Base-by-base conservation (phyloP, 2,329 filamentous ascomycete genomes). In the Grosmannia serpens region DNA sequence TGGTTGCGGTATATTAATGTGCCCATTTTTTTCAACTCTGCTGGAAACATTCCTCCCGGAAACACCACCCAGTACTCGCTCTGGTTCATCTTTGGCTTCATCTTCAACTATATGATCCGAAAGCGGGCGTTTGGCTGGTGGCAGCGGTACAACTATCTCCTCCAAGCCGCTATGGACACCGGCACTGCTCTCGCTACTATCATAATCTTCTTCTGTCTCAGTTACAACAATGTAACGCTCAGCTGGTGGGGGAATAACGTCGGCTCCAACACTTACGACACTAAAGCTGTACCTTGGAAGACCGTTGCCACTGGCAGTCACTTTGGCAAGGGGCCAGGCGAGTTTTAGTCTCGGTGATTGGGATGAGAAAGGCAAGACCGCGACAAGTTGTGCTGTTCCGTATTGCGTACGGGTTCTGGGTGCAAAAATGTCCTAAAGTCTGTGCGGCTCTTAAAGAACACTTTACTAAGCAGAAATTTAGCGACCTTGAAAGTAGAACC, bases 61-160 rank as follows among this genome's bases (percentile, higher is more conserved):
- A 61, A 61, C n/a, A 61, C 59, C 3, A 61, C 59, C 8, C 59
- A 61, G 44, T 61, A 61, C 50, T 58, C 56, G 38, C 54, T 62
- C 10, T 62, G 67, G 64, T 65, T 53, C 63, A 64, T 61, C 3
- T 74, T 79, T 62, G 81, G 78, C 77, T 72, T 74, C 59, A 78
- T 78, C 73, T 81, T 81, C 68, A 79, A 83, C 69, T 84, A 83
- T 60, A 73, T 82, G 56, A 70, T 81, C 0, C 82, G 81, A 13
- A 81, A 81, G 0, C 80, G 77, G 2, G 72, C 84, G 47, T 81
- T 83, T 56, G 77, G 78, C 35, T 61, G 59, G 59, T 61, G 59
- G 59, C 57, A 61, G 52, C 55, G 59, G 5, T 61, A 61, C 46
- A 61, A 61, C 38, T 61, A 60, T 35, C 56, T 60, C 29, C 53